Evolutionary conservation across 2,329 filamentous ascomycete species (phyloP).

Genomic region (Grosmannia huntii): DNA sequence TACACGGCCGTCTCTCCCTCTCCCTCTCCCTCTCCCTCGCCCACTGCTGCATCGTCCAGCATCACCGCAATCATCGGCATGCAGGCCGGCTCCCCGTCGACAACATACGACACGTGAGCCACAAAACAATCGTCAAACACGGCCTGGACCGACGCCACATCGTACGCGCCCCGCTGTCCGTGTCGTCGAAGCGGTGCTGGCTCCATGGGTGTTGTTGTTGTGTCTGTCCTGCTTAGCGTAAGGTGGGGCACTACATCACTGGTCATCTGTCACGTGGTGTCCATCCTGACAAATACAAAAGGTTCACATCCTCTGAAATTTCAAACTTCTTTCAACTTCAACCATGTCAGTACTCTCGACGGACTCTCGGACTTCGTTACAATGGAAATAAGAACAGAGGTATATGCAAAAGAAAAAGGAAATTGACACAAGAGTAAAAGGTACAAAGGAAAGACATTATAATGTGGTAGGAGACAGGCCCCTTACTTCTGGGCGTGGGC

Average conservation of each 20-base stretch:
- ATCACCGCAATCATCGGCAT: slow-evolving; percentile 11
- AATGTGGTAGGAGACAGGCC: background rate
- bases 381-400: background rate
- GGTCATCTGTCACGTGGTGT: too few relatives aligned
- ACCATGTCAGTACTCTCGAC: too few relatives aligned
- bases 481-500: slow-evolving; percentile 2
- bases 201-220: slow-evolving; percentile 3
- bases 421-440: background rate
- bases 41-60: slow-evolving; percentile 2
- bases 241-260: too few relatives aligned
- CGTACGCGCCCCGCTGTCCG: slow-evolving; percentile 8
- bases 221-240: too few relatives aligned
- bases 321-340: background rate
- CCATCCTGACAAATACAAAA: too few relatives aligned
- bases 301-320: too few relatives aligned
- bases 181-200: slow-evolving; percentile 10
- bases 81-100: slow-evolving; percentile 9
- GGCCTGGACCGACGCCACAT: slow-evolving; percentile 6
- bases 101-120: slow-evolving; percentile 10
- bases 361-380: background rate
- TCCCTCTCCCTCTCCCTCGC: background rate
- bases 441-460: background rate
- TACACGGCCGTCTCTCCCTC: slow-evolving; percentile 2
- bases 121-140: slow-evolving; percentile 11
- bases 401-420: background rate